phyloP scores from a whole-genome alignment of 352 stramenopile species.

The Thalassiosira livingstoniorum region DNA sequence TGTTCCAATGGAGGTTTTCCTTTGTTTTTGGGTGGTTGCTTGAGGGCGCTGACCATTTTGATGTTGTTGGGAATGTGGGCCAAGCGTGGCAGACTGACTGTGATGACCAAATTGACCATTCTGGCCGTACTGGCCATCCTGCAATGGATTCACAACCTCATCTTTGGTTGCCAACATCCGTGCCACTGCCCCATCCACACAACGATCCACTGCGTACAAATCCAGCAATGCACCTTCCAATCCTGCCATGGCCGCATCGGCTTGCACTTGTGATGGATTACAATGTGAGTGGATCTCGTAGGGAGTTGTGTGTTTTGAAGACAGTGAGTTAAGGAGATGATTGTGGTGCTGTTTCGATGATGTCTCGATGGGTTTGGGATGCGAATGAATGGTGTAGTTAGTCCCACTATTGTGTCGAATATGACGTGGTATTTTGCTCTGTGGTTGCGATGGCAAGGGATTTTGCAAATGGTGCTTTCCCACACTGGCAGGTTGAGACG shows the following conservation, averaged over 20 bases:
- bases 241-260: conserved; percentile 56
- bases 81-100: no score
- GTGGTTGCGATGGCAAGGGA: background rate
- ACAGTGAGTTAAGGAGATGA: conserved; percentile 21
- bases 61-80: no score
- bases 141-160: conserved; percentile 11
- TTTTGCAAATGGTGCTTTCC: conserved; percentile 2
- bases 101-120: no score
- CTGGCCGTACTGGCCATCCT: no score
- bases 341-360: background rate
- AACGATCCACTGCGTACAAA: conserved; percentile 56
- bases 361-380: background rate
- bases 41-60: no score
- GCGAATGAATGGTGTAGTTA: background rate
- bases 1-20: conserved; percentile 50
- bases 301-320: conserved; percentile 27
- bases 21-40: conserved; percentile 13
- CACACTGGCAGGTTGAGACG: background rate
- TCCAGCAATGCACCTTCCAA: conserved; percentile 48
- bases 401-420: background rate
- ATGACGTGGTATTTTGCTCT: background rate
- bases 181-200: conserved; percentile 45
- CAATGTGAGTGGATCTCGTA: conserved; percentile 57
- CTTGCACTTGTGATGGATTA: conserved; percentile 46
- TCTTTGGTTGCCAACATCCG: conserved; percentile 47